Evolutionary conservation across 73 alveolate species (phyloP), one percentile per base, ranked within the genome.

Genomic region (Strombidium stylifer): DNA sequence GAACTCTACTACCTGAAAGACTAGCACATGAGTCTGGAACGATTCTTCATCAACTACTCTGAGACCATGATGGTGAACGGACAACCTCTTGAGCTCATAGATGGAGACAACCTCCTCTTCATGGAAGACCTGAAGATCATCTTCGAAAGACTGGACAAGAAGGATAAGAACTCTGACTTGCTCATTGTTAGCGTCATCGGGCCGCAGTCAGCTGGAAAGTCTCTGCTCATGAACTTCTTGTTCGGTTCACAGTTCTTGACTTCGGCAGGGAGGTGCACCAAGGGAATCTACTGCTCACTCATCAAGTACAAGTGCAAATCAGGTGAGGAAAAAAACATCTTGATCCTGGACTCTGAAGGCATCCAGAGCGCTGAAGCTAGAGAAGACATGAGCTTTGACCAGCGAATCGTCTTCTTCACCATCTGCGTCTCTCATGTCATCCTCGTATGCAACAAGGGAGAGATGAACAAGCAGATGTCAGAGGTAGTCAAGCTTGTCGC

Each of bases 321-420:
- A 8, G 3, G 11, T 10, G 42, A 15, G 39, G 6, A 60, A 21
- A 41, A 41, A 18, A 52, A 56, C 46, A 31, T 78, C 26, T 66
- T 78, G 31, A 69, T 78, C 48, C 32, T 78, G 40, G 89, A 78
- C 49, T 69, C 89, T 0, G 89, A 78, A 55, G 89, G 89, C 10
- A 68, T 78, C 7, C 44, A 69, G 3, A 48, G 84, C 0, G 65
- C 71, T 5, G 89, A 78, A 49, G 89, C 78, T 0, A 67, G 89
- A 12, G n/a, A n/a, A n/a, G 82, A 69, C 28, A 84, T 69, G 15
- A 69, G 36, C 45, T 78, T 78, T 54, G 89, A 78, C 65, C 68
- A 69, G 50, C 70, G 71, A 55, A 78, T 78, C 34, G 89, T 60
- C 47, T 60, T 60, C 40, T 60, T 19, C 18, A 60, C 42, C 3